These are phyloP conservation scores for Rubia peregrina DNA, from an alignment of 305 asterid genomes.

Conservation along the genomic window DNA sequence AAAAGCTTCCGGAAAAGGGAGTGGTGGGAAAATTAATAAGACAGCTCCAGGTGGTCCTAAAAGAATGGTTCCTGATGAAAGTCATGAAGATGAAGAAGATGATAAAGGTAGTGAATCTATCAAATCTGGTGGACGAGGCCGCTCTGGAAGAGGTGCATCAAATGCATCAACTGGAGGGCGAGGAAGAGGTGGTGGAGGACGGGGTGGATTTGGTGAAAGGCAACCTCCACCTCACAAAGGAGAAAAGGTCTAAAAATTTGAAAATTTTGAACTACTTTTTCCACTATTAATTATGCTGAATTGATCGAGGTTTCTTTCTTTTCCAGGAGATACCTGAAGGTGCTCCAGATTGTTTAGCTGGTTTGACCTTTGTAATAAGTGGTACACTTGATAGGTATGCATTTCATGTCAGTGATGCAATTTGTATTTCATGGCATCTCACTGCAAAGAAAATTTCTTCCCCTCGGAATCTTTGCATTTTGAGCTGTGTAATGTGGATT, in stretches of 20 bases:
- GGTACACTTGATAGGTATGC: slow-evolving; percentile 96
- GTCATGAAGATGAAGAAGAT: slow-evolving; percentile 53
- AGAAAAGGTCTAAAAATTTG: slow-evolving; percentile 58
- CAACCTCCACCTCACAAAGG: slow-evolving; percentile 99
- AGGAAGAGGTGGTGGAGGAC: slow-evolving; percentile 95
- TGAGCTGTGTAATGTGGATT: not conserved
- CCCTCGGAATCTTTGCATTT: slow-evolving; percentile 1
- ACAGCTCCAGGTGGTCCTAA: slow-evolving; percentile 29
- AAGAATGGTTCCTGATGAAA: slow-evolving; percentile 43
- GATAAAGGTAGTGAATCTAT: slow-evolving; percentile 46
- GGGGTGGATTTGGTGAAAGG: slow-evolving; percentile 99
- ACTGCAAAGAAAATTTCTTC: not conserved
- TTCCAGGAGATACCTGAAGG: slow-evolving; percentile 97
- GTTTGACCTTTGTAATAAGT: slow-evolving; percentile 91
- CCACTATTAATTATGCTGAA: slow-evolving; percentile 13
- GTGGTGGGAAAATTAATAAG: slow-evolving; percentile 56
- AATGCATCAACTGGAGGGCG: slow-evolving; percentile 55
- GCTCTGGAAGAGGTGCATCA: slow-evolving; percentile 76
- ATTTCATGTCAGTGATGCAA: slow-evolving; percentile 15
- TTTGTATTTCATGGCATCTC: not conserved
- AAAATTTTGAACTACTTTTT: slow-evolving; percentile 17
- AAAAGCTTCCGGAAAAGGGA: slow-evolving; percentile 69
- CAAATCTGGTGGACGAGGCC: slow-evolving; percentile 81
- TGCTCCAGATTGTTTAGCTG: slow-evolving; percentile 76
- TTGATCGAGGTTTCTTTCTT: slow-evolving; percentile 22